Conservation (phyloP, 2,329 filamentous ascomycete genomes). For the Hawksworthiomyces lignivorus region DNA sequence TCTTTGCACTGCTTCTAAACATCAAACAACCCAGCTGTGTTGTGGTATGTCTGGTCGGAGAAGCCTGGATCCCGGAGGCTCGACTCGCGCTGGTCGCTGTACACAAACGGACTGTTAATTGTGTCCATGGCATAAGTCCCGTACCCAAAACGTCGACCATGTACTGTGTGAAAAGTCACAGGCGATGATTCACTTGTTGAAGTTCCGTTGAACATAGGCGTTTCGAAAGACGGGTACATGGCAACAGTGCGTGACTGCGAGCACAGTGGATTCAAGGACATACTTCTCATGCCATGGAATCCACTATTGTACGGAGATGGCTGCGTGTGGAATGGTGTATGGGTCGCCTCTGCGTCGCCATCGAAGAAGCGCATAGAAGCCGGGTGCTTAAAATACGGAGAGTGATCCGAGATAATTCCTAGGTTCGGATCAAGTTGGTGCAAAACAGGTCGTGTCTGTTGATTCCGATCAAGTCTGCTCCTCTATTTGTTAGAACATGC, state of each 20-base stretch:
- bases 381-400: constrained; percentile 7
- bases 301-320: constrained; percentile 1
- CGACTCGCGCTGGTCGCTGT: constrained; percentile 8
- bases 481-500: too few relatives aligned
- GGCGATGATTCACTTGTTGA: constrained; percentile 16
- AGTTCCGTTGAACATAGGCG: constrained; percentile 5
- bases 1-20: constrained; percentile 8
- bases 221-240: constrained; percentile 22
- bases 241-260: constrained; percentile 8
- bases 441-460: constrained; percentile 8
- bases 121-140: constrained; percentile 10
- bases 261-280: constrained; percentile 3
- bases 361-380: constrained; percentile 8
- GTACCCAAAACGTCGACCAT: constrained; percentile 17
- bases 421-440: constrained; percentile 16
- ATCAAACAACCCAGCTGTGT: constrained; percentile 8
- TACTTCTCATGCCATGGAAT: constrained; percentile 5
- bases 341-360: constrained; percentile 5
- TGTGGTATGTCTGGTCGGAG: constrained; percentile 2
- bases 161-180: constrained; percentile 22
- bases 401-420: constrained; percentile 5
- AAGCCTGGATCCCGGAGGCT: constrained; percentile 8
- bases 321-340: constrained; percentile 7
- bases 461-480: too few relatives aligned
- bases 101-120: constrained; percentile 10